These are phyloP conservation scores for Schizochytrium sp. DNA, from an alignment of 108 stramenopile species.

Conservation along the genomic window DNA sequence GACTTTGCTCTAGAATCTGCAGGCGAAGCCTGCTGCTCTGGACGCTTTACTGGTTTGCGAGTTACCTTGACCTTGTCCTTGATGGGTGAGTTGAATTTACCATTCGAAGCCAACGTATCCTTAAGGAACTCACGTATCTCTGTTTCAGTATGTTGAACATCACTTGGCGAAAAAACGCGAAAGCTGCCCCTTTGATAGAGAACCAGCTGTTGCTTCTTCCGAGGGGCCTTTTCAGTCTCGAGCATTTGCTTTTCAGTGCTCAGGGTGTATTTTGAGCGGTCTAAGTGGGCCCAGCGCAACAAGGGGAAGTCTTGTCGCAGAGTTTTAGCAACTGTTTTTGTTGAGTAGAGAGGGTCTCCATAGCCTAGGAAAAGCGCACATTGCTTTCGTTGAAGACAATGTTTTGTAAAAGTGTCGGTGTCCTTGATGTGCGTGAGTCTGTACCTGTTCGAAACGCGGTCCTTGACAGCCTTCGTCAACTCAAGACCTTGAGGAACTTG, in stretches of 20 bases:
- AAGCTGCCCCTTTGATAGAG: background rate
- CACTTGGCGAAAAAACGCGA: background rate
- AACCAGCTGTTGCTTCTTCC: background rate
- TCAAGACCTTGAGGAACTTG: background rate
- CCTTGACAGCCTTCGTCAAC: background rate
- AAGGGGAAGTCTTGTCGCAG: background rate
- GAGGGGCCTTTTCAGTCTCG: background rate
- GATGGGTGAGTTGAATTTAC: too few relatives aligned
- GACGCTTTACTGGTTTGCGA: background rate
- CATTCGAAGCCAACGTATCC: background rate
- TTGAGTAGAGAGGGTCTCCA: background rate
- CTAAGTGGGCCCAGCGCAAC: slow-evolving; percentile 14
- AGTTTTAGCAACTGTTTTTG: background rate
- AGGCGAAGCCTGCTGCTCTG: too few relatives aligned
- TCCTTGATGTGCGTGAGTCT: background rate
- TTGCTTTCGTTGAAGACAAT: slow-evolving; percentile 21
- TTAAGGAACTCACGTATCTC: background rate
- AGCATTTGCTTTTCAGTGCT: slow-evolving; percentile 29
- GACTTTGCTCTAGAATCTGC: background rate
- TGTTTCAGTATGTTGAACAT: background rate
- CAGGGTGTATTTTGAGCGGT: background rate
- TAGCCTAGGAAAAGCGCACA: slow-evolving; percentile 32
- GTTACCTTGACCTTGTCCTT: background rate
- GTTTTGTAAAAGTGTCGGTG: background rate
- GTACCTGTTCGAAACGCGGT: background rate